Evolutionary conservation across 805 yeast species (phyloP).

Genomic region (Clavispora asparagi): DNA sequence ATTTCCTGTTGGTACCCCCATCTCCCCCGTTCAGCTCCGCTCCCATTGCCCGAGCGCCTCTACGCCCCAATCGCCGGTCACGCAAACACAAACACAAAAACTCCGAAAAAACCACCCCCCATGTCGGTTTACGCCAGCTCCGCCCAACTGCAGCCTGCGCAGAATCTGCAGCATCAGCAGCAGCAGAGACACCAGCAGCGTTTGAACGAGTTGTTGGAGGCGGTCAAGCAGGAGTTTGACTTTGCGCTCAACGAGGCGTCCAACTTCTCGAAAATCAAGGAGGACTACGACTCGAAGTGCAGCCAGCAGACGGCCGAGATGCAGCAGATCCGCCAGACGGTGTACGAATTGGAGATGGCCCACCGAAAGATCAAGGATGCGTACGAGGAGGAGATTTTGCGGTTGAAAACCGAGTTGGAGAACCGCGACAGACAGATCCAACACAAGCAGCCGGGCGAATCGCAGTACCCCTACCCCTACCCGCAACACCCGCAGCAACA

Average conservation of each 20-base stretch:
- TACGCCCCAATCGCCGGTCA: not conserved
- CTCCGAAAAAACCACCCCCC: not conserved
- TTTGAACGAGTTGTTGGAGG: conserved; percentile 80
- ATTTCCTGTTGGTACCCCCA: not conserved
- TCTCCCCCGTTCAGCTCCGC: not conserved
- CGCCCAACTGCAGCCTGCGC: conserved; percentile 19
- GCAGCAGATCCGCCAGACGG: conserved; percentile 90
- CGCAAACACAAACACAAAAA: not conserved
- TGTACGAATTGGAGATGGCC: conserved; percentile 88
- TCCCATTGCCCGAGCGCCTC: not conserved
- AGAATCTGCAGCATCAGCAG: conserved; percentile 20
- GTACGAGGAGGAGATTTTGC: conserved; percentile 86
- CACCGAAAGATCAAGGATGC: conserved; percentile 94
- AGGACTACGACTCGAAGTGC: conserved; percentile 84
- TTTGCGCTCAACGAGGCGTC: conserved; percentile 81
- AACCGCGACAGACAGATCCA: conserved; percentile 59
- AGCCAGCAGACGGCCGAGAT: conserved; percentile 90
- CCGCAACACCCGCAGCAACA: conserved; percentile 22
- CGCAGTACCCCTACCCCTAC: conserved; percentile 29
- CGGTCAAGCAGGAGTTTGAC: conserved; percentile 87
- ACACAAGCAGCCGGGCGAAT: conserved; percentile 37
- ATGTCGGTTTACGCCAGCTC: conserved; percentile 18
- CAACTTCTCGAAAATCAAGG: conserved; percentile 81
- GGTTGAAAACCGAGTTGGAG: conserved; percentile 82
- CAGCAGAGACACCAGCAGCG: conserved; percentile 41